These are phyloP conservation scores for Schwanniomyces yamadae DNA, from an alignment of 805 yeast species.

Conservation along the genomic window DNA sequence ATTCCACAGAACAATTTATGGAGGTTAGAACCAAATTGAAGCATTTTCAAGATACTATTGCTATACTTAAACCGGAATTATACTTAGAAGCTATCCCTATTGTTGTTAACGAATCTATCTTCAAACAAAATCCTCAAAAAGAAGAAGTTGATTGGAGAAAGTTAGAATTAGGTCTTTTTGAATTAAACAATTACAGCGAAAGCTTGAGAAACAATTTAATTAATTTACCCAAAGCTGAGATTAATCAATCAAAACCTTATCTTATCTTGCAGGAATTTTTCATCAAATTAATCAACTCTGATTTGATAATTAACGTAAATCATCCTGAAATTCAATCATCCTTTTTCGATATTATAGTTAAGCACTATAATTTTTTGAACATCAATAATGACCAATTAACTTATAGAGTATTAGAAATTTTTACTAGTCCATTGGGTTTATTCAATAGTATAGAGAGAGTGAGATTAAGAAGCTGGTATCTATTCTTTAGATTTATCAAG, in stretches of 20 bases:
- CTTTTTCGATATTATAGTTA: slow-evolving; percentile 82
- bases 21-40: slow-evolving; percentile 77
- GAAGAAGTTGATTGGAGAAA: slow-evolving; percentile 65
- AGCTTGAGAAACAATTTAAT: slow-evolving; percentile 75
- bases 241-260: slow-evolving; percentile 65
- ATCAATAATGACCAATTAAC: slow-evolving; percentile 49
- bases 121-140: slow-evolving; percentile 15
- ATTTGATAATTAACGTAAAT: slow-evolving; percentile 46
- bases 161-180: slow-evolving; percentile 83
- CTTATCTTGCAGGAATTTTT: slow-evolving; percentile 61
- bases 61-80: slow-evolving; percentile 53
- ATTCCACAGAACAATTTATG: slow-evolving; percentile 70
- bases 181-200: slow-evolving; percentile 77
- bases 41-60: slow-evolving; percentile 80
- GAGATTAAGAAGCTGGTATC: slow-evolving; percentile 84
- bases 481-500: slow-evolving; percentile 79
- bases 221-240: slow-evolving; percentile 63
- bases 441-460: slow-evolving; percentile 74
- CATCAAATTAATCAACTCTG: slow-evolving; percentile 50
- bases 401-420: slow-evolving; percentile 66
- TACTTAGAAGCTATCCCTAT: slow-evolving; percentile 58
- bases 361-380: slow-evolving; percentile 65
- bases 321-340: slow-evolving; percentile 82
- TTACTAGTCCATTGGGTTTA: slow-evolving; percentile 78
- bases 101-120: slow-evolving; percentile 54